These are phyloP conservation scores for Penicillium samsonianum DNA, from an alignment of 495 filamentous ascomycete genomes.

Conservation along the genomic window DNA sequence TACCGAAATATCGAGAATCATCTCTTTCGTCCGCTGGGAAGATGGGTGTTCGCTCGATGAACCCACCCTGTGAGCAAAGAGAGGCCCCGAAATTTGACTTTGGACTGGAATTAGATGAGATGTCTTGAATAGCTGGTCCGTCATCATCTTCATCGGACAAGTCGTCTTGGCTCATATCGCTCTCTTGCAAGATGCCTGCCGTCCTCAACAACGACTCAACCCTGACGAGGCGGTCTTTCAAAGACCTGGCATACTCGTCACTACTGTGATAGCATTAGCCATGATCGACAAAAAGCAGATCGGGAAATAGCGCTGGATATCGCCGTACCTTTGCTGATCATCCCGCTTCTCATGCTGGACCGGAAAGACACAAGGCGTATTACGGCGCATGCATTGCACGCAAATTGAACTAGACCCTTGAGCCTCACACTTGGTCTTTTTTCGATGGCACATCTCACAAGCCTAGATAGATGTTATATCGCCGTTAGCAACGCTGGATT, in stretches of 20 bases:
- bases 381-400: slow-evolving; percentile 91
- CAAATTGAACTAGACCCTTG: slow-evolving; percentile 71
- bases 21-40: slow-evolving; percentile 72
- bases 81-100: slow-evolving; percentile 22
- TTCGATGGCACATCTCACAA: slow-evolving; percentile 95
- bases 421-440: slow-evolving; percentile 96
- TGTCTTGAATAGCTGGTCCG: slow-evolving; percentile 5
- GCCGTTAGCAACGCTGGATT: slow-evolving; percentile 13
- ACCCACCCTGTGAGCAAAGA: slow-evolving; percentile 42
- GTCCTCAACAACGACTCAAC: slow-evolving; percentile 85
- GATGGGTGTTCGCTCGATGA: slow-evolving; percentile 48
- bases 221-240: slow-evolving; percentile 84
- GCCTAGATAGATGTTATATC: slow-evolving; percentile 54
- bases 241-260: slow-evolving; percentile 87
- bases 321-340: slow-evolving; percentile 75
- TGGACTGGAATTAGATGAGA: slow-evolving; percentile 18
- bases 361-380: slow-evolving; percentile 87
- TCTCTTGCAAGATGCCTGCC: slow-evolving; percentile 77
- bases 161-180: slow-evolving; percentile 71
- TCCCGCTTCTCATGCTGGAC: slow-evolving; percentile 87
- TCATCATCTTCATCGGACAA: slow-evolving; percentile 40
- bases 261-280: slow-evolving; percentile 36
- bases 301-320: not conserved
- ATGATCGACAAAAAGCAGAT: not conserved
- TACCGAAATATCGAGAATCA: slow-evolving; percentile 91